Percentiles rank a stretch among this genome's conserved stretches.
These are phyloP conservation scores for Cryptococcus sp. DNA, from an alignment of 1,284 basidiomycete genomes.

Conservation along the genomic window DNA sequence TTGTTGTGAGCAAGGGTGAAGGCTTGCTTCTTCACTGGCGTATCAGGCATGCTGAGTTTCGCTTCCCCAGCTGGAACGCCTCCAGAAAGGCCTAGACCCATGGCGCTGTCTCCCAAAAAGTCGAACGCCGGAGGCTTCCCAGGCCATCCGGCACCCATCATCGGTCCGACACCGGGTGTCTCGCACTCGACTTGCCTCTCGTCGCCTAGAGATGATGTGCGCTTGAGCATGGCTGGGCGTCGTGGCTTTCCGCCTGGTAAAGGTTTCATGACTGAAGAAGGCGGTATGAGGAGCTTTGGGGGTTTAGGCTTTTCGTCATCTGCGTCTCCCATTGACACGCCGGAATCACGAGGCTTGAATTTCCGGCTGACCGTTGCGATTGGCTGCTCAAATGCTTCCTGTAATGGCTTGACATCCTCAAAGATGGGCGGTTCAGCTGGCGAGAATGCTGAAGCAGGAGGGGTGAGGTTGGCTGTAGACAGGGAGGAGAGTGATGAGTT, in stretches of 20 bases:
- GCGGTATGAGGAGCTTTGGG: constrained; percentile 12
- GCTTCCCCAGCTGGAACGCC: constrained; percentile 28
- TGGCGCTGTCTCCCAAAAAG: constrained; percentile 46
- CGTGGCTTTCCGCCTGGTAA: constrained; percentile 15
- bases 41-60: constrained; percentile 52
- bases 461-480: constrained; percentile 36
- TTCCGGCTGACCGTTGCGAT: constrained; percentile 44
- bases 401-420: constrained; percentile 53
- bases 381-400: constrained; percentile 49
- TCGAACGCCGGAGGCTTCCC: constrained; percentile 36
- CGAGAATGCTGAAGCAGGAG: constrained; percentile 38
- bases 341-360: constrained; percentile 53
- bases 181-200: constrained; percentile 32
- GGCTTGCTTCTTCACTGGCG: constrained; percentile 52
- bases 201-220: constrained; percentile 44
- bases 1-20: constrained; percentile 28
- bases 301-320: constrained; percentile 17
- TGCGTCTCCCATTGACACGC: constrained; percentile 39
- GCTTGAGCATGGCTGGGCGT: constrained; percentile 41
- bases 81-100: constrained; percentile 31
- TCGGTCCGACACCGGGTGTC: constrained; percentile 39
- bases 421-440: constrained; percentile 48
- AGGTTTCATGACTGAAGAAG: constrained; percentile 17
- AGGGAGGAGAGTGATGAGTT: constrained; percentile 48
- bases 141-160: constrained; percentile 34